Evolutionary conservation across 2,329 filamentous ascomycete genomes (phyloP).

Genomic region (Calonectria multiphialidica): DNA sequence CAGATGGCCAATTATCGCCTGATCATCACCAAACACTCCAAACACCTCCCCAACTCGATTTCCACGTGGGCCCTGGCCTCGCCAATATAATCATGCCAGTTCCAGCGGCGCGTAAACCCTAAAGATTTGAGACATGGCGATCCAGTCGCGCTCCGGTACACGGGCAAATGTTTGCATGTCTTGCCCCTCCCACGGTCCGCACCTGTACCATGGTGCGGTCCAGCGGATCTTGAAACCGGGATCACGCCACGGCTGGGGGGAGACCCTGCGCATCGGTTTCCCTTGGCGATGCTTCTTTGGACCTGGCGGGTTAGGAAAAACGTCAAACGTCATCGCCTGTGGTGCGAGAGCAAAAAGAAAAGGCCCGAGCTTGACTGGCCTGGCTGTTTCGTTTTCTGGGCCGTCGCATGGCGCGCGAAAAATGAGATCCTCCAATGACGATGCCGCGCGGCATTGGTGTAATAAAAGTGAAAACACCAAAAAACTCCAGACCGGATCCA

Average conservation of each 20-base stretch:
- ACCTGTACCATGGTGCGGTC: background rate
- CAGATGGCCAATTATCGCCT: background rate
- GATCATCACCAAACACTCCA: background rate
- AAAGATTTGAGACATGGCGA: background rate
- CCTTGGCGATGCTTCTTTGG: background rate
- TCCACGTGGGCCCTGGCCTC: background rate
- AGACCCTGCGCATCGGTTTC: background rate
- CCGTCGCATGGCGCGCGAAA: background rate
- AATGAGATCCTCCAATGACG: background rate
- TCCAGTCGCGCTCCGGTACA: constrained; percentile 7
- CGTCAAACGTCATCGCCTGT: background rate
- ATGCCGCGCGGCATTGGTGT: background rate
- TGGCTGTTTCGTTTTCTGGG: background rate
- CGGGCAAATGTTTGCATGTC: background rate
- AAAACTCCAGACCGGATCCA: constrained; percentile 2
- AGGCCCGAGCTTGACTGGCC: background rate
- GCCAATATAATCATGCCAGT: background rate
- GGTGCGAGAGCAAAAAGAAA: background rate
- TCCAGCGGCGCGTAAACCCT: background rate
- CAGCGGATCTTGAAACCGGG: background rate
- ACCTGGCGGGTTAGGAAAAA: background rate
- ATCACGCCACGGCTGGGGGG: background rate
- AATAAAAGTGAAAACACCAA: background rate
- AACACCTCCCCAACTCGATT: background rate
- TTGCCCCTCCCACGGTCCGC: background rate